phyloP scores from a whole-genome alignment of 176 grass and related monocot genomes.

The Areca catechu region DNA sequence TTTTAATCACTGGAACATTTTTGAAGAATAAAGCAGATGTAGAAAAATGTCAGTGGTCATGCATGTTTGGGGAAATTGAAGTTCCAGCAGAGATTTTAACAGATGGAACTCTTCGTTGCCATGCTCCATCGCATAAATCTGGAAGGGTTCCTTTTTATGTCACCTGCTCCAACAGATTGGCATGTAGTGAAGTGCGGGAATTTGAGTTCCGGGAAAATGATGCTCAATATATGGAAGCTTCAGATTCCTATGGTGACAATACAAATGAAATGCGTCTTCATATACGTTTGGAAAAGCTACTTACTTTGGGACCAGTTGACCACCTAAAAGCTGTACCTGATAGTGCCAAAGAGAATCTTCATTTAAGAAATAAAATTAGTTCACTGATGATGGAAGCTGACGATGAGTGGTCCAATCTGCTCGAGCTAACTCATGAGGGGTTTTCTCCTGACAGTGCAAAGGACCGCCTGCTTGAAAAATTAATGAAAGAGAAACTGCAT shows the following conservation, averaged over 20 bases:
- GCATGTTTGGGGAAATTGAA: conserved; percentile 97
- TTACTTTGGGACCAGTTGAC: conserved; percentile 54
- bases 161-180: conserved; percentile 88
- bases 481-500: conserved; percentile 73
- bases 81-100: conserved; percentile 68
- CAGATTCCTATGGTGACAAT: conserved; percentile 26
- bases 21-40: conserved; percentile 75
- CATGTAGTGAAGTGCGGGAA: conserved; percentile 95
- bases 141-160: conserved; percentile 88
- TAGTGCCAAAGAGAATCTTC: conserved; percentile 42
- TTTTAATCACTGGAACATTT: conserved; percentile 89
- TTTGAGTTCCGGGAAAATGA: conserved; percentile 67
- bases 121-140: conserved; percentile 58
- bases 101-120: conserved; percentile 76
- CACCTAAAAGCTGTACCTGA: conserved; percentile 35
- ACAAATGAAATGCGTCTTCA: conserved; percentile 85
- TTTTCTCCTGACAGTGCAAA: conserved; percentile 17
- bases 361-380: conserved; percentile 65
- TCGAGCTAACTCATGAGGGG: conserved; percentile 49
- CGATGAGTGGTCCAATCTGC: conserved; percentile 59
- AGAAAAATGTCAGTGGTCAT: conserved; percentile 85
- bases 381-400: conserved; percentile 52
- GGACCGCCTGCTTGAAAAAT: conserved; percentile 62
- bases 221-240: conserved; percentile 40
- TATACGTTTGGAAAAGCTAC: conserved; percentile 81